These are phyloP conservation scores for Calycina marina DNA, from an alignment of 2,329 filamentous ascomycete species.

Conservation along the genomic window DNA sequence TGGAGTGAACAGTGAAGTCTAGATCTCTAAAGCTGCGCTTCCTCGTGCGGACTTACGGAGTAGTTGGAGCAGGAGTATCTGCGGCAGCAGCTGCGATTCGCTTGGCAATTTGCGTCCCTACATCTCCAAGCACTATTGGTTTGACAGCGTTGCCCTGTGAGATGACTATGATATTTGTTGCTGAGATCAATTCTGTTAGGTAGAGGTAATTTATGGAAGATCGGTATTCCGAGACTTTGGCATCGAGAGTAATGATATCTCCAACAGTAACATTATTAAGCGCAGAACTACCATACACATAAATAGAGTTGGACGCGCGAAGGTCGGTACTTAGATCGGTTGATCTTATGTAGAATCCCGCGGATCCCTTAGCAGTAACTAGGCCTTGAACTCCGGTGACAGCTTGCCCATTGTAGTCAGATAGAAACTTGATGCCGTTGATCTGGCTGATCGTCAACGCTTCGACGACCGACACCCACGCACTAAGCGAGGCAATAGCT, in stretches of 20 bases:
- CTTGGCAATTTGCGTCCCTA: too few species aligned
- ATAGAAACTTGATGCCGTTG: conserved; percentile 51
- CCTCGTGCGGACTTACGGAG: too few species aligned
- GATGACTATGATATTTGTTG: conserved; percentile 36
- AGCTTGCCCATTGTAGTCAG: conserved; percentile 38
- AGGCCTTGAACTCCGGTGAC: conserved; percentile 47
- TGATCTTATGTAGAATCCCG: conserved; percentile 51
- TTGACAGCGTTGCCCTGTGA: conserved; percentile 38
- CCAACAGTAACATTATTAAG: conserved; percentile 41
- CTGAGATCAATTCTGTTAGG: conserved; percentile 46
- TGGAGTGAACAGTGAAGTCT: too few species aligned
- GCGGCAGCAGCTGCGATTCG: too few species aligned
- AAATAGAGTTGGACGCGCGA: conserved; percentile 49
- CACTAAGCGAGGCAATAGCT: not conserved
- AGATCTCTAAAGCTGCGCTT: too few species aligned
- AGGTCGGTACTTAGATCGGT: conserved; percentile 38
- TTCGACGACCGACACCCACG: not conserved
- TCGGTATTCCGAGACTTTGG: conserved; percentile 41
- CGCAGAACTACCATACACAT: conserved; percentile 42
- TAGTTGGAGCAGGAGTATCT: too few species aligned
- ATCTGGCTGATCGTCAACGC: conserved; percentile 43
- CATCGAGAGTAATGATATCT: conserved; percentile 45
- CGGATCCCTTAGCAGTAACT: conserved; percentile 46
- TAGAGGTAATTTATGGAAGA: conserved; percentile 35
- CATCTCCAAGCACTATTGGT: conserved; percentile 46